Evolutionary conservation across 805 yeast genomes (phyloP).

Genomic region (Lipomyces lipofer): DNA sequence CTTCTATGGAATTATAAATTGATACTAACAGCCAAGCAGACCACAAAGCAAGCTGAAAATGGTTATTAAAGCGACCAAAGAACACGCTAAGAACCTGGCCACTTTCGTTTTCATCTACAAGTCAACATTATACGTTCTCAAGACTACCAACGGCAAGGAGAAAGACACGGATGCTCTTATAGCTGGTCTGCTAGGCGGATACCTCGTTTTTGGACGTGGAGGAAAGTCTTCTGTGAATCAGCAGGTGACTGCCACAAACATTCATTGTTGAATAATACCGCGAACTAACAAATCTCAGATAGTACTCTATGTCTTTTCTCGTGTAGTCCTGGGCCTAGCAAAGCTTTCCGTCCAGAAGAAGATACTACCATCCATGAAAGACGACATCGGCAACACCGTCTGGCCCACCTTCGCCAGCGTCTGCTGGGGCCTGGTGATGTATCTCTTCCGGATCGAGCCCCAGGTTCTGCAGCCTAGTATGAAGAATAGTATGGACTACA

Average conservation of each 20-base stretch:
- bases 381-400: conserved; percentile 32
- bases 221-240: conserved; percentile 38
- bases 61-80: conserved; percentile 53
- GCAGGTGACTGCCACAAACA: conserved; percentile 22
- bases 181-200: conserved; percentile 46
- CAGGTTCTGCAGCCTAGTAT: conserved; percentile 62
- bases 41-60: conserved; percentile 47
- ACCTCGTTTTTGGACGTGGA: conserved; percentile 45
- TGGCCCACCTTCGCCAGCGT: conserved; percentile 66
- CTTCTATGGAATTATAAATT: conserved; percentile 10
- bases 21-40: conserved; percentile 33
- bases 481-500: conserved; percentile 68
- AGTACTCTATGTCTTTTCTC: conserved; percentile 69
- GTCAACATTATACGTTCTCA: conserved; percentile 37
- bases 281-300: conserved; percentile 51
- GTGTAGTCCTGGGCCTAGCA: conserved; percentile 64
- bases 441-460: conserved; percentile 63
- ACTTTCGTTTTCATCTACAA: conserved; percentile 58
- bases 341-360: conserved; percentile 46
- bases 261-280: too few relatives aligned
- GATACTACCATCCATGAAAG: conserved; percentile 19
- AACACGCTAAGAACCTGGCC: conserved; percentile 59
- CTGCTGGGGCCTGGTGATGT: conserved; percentile 75
- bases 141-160: conserved; percentile 19
- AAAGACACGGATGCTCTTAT: conserved; percentile 35